Conservation (phyloP, 23 red algal genomes). For the Pyropia yezoensis region DNA sequence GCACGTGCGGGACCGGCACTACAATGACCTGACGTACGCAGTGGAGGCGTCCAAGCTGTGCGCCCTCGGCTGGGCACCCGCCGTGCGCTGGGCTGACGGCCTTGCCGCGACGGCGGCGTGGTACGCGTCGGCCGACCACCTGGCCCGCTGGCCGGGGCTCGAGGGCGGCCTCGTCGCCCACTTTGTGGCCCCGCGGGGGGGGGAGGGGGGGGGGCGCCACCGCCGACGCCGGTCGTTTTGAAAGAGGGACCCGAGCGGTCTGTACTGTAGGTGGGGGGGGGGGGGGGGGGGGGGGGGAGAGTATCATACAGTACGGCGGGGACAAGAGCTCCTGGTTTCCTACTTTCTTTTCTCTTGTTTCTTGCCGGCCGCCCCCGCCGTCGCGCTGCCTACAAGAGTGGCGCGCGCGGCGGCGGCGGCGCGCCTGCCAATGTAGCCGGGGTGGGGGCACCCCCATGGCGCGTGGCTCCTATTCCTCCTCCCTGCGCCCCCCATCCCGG, state of each 20-base stretch:
- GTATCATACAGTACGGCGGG: no score
- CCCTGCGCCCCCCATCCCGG: no score
- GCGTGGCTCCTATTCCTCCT: no score
- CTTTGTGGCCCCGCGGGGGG: background rate
- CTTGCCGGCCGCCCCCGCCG: no score
- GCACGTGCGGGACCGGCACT: constrained; percentile 68
- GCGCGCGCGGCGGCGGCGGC: no score
- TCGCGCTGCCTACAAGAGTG: no score
- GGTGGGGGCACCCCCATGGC: no score
- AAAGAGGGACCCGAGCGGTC: background rate
- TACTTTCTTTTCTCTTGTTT: no score
- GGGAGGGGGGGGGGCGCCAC: constrained; percentile 1
- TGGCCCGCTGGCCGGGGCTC: constrained; percentile 63
- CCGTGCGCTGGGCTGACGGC: constrained; percentile 59
- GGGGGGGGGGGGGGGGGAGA: no score
- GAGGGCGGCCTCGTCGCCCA: constrained; percentile 62
- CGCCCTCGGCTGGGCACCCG: constrained; percentile 66
- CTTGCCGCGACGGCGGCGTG: constrained; percentile 45
- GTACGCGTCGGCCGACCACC: constrained; percentile 50
- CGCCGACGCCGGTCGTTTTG: background rate
- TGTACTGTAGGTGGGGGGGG: background rate
- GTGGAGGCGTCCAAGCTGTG: constrained; percentile 80
- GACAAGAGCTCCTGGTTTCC: no score
- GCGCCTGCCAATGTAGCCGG: no score
- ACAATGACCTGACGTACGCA: constrained; percentile 82